Evolutionary conservation across 495 filamentous ascomycete species (phyloP), one percentile per base, ranked within the genome.

Genomic region (Trichoderma virens): DNA sequence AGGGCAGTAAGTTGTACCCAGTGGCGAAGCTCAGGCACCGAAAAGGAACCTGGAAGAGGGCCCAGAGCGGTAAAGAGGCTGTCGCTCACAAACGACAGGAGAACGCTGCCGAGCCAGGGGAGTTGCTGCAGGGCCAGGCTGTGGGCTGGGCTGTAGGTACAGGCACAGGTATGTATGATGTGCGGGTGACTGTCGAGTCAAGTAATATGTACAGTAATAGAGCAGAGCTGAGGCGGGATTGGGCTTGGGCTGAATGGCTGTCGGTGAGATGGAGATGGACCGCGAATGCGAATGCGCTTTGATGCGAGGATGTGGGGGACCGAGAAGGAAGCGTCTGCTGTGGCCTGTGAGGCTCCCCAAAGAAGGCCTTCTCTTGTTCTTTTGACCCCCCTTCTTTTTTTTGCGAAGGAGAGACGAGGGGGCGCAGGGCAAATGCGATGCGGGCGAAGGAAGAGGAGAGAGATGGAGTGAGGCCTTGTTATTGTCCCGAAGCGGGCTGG

Each of bases 401-500:
- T 23, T 56, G 23, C 51, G 20, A 18, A n/a, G 23, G 27, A 56
- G 20, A 56, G 0, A 23, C 23, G 20, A 16, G 23, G 51, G 23
- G 51, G 27, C 27, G 51, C 51, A 30, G 51, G 23, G 27, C 16
- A 20, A 8, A 56, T 27, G 51, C 51, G 51, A 56, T 56, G 25
- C 11, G 51, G 7, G 20, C 9, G 23, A 14, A 28, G 51, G 51
- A 56, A 16, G 51, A 56, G 25, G 27, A 30, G 51, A 27, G 59
- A 5, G 35, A 61, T 61, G 31, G 31, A 20, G 11, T 61, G 59
- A 38, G n/a, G 30, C 51, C 23, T 56, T 34, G 59, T 61, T 61
- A 61, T 41, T 34, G 31, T 34, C 59, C 35, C 30, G 35, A 35
- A 61, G 35, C 59, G 59, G 59, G 59, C 59, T 62, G 61, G 34